Base-by-base conservation (phyloP, 2,329 filamentous ascomycete genomes). In the Diaporthe vexans region DNA sequence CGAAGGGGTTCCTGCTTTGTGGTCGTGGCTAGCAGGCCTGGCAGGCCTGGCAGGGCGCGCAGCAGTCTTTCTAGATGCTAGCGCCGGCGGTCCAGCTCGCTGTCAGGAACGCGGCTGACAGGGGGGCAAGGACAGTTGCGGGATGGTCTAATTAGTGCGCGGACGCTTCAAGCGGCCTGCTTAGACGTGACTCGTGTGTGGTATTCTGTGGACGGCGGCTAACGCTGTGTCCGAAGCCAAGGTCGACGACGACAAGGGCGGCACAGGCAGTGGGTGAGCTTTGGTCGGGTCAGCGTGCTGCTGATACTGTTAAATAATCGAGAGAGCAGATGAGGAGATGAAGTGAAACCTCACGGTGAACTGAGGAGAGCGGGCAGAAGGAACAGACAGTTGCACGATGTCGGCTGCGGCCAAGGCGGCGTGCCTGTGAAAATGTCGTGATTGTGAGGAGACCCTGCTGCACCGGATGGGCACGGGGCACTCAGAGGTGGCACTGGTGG, bases 381-480 rank as follows among this genome's bases (percentile, higher is more conserved):
- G n/a, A 68, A 26, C 21, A 40, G 15, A 9, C 33, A 54, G 33
- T 26, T 68, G 63, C n/a, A 17, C 63, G 33, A 54, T 68, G 63
- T 54, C 63, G 46, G 63, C 48, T 68, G 63, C n/a, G 63, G 63
- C 63, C 63, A 68, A 68, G 63, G 48, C 46, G n/a, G n/a, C 59
- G 40, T 33, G 24, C 10, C 61, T 46, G 35, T 33, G 15, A 19
- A 43, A 65, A 63, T 72, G 70, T 72, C 70, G 70, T 72, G 70
- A 72, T 63, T 63, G 24, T 72, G 70, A 61, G 58, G 57, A 72
- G 70, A 72, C 56, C 19, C n/a, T 58, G 43, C 37, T 61, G 58
- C 58, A 61, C 10, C 35, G n/a, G 35, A 26, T 43, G 21, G 57
- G 57, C 57, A 61, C 37, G 24, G 57, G 33, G 56, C 56, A 29